Evolutionary conservation across 169 alveolate species (phyloP), one percentile per base, ranked within the genome.

Genomic region (Eimeria tenella): DNA sequence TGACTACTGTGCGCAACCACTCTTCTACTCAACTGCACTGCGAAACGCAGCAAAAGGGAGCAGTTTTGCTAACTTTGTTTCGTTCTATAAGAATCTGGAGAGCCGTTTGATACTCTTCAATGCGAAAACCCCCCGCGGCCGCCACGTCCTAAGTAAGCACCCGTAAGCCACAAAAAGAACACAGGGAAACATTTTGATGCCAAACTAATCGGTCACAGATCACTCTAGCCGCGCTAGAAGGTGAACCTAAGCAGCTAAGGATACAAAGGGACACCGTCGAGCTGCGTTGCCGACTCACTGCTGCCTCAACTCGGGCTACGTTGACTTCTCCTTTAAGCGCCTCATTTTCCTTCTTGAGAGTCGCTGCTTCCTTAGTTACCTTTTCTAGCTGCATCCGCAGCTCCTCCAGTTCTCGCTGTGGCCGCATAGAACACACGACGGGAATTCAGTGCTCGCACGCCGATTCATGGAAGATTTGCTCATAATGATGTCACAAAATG

Each of bases 301-400:
- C 90, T 58, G 75, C 75, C 31, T 83, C 90, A 17, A 56, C 90
- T 13, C 90, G 58, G 55, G 90, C 90, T n/a, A 91, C 94, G 50
- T 63, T 74, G 77, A 91, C 68, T 62, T 91, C 94, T 10, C 75
- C 83, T 42, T 73, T 55, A 53, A 91, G 94, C 31, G 49, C 56
- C 63, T 56, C 42, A 19, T 58, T 77, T 21, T 77, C 91, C 65
- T 21, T 25, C 77, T 49, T 50, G 62, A 79, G 79, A 6, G 6
- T 11, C 60, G 13, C 53, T 53, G 19, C 84, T 62, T 77, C 62
- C 23, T 68, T 91, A 15, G 52, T 52, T 4, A 73, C 25, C 68
- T 86, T 10, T 52, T 55, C 60, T 52, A 91, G 81, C 58, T 91
- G 79, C 8, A 73, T 86, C 23, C 86, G n/a, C 74, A 91, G 63